phyloP scores from a whole-genome alignment of 2,329 filamentous ascomycete species.

The Nemania bipapillata region DNA sequence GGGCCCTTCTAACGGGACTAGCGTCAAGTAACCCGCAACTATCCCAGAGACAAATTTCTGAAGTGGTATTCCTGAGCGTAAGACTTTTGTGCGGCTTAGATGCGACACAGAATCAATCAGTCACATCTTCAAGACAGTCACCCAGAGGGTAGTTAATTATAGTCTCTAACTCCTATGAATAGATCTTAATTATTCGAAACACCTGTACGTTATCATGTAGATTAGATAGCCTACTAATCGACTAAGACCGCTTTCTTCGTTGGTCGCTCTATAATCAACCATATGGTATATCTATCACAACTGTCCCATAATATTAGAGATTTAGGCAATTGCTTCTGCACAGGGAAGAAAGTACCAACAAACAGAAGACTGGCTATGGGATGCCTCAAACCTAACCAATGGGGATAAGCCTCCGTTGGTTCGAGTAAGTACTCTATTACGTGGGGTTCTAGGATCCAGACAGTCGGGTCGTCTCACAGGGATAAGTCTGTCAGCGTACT shows the following conservation, averaged over 20 bases:
- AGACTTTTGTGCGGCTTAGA: conserved; percentile 22
- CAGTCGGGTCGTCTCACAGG: too few species aligned
- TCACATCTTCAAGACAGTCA: conserved; percentile 8
- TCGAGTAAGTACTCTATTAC: too few species aligned
- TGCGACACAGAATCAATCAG: conserved; percentile 2
- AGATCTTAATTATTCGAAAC: background rate
- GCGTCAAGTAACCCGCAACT: conserved; percentile 25
- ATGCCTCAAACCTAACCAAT: too few species aligned
- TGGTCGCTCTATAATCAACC: background rate
- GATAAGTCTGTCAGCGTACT: too few species aligned
- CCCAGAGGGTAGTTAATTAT: conserved; percentile 1
- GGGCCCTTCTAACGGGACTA: conserved; percentile 18
- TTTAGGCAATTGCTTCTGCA: too few species aligned
- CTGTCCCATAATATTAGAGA: too few species aligned
- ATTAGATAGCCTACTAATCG: background rate
- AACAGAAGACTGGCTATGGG: too few species aligned
- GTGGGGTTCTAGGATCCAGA: too few species aligned
- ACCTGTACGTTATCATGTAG: background rate
- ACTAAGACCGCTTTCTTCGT: too few species aligned
- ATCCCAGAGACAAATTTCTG: conserved; percentile 24
- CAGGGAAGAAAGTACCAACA: too few species aligned
- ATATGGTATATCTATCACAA: too few species aligned
- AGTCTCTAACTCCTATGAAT: background rate
- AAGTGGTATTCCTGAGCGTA: conserved; percentile 15
- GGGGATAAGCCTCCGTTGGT: too few species aligned